Base-by-base conservation (phyloP, 306 rosid species). In the Hippophae gyantsensis region DNA sequence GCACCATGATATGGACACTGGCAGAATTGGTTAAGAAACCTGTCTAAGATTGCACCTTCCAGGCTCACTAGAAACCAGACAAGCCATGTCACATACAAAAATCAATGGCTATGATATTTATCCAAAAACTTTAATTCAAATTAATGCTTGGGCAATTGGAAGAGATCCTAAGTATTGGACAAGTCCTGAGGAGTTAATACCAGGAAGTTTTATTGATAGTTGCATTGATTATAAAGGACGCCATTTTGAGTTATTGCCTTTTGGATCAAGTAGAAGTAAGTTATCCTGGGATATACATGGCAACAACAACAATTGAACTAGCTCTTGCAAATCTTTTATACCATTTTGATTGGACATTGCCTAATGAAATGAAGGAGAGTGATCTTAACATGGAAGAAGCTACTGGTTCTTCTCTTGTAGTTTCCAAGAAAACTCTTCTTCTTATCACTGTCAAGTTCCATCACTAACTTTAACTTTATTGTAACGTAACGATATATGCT, bases 341-440 rank as follows among this genome's bases (percentile, higher is more conserved):
- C 56, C 52, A 12, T 27, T 75, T 82, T 71, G 69, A 82, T 1
- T 82, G 81, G 81, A 58, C 70, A 26, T 42, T 78, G 54, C 80
- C 72, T 0, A 7, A 8, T 18, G 84, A 82, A 12, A 56, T 68
- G 65, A 60, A 56, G 54, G 74, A 60, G 26, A 57, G 76, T 48
- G 78, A 82, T 3, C 18, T 73, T 48, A 54, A 60, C 9, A 76
- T 74, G 87, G 83, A 81, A 62, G 87, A 84, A 63, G 8, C 45
- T 2, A 7, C 27, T 13, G 82, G 79, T 41, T 13, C 47, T 23
- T n/a, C 67, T 1, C 56, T 79, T 9, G 67, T 81, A 5, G 13
- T 68, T 25, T 14, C 56, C 10, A 84, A 76, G 64, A 84, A 65
- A 59, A 13, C 77, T 52, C 68, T 80, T 8, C n/a, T 46, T 7